phyloP scores from a whole-genome alignment of 495 filamentous ascomycete species.

The Penicillium simplicissimum region DNA sequence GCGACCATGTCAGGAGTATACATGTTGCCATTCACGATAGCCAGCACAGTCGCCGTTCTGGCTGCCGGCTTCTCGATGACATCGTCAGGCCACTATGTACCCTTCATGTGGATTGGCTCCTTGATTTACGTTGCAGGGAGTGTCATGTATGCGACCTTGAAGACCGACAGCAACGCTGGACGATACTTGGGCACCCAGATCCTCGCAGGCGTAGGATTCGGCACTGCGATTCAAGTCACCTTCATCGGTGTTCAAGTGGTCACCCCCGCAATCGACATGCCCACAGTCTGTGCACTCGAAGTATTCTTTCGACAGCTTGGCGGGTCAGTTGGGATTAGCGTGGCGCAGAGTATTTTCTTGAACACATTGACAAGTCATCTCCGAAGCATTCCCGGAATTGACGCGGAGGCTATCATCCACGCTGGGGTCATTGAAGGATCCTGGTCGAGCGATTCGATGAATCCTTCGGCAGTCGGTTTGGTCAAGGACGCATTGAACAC shows the following conservation, averaged over 20 bases:
- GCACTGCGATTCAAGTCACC: slow-evolving; percentile 42
- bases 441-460: neutral
- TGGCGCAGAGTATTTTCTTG: slow-evolving; percentile 4
- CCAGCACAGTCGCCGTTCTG: slow-evolving; percentile 12
- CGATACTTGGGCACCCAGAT: slow-evolving; percentile 6
- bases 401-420: neutral
- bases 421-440: neutral
- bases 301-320: slow-evolving; percentile 6
- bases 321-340: slow-evolving; percentile 1
- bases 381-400: neutral
- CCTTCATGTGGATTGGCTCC: slow-evolving; percentile 19
- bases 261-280: slow-evolving; percentile 5
- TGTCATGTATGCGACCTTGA: neutral
- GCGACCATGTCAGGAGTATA: slow-evolving; percentile 27
- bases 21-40: slow-evolving; percentile 35
- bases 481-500: slow-evolving; percentile 5
- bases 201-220: slow-evolving; percentile 47
- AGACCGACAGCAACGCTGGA: neutral
- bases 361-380: neutral
- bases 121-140: neutral
- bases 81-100: slow-evolving; percentile 20
- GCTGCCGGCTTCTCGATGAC: slow-evolving; percentile 3
- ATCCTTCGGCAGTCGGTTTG: neutral
- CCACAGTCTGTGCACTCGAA: slow-evolving; percentile 1
- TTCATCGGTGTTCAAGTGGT: slow-evolving; percentile 11